phyloP scores from a whole-genome alignment of 495 filamentous ascomycete genomes.

The Penicillium desertorum region DNA sequence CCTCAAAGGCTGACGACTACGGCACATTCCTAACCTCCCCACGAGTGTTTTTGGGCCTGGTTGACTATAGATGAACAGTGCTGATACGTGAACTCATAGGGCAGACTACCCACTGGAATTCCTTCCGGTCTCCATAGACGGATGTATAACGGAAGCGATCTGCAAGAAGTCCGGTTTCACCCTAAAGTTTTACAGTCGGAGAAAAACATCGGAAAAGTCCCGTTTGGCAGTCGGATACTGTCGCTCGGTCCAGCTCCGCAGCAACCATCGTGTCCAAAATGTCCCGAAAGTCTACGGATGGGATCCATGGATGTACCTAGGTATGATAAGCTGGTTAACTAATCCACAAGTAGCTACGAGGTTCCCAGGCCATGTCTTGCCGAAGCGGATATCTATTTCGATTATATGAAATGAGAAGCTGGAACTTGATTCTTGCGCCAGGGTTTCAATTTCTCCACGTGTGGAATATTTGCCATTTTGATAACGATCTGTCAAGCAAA shows the following conservation, averaged over 20 bases:
- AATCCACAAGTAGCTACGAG: constrained; percentile 9
- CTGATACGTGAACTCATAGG: constrained; percentile 9
- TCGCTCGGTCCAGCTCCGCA: background rate
- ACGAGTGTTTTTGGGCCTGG: background rate
- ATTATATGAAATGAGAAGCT: constrained; percentile 1
- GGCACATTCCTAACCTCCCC: background rate
- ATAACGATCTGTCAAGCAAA: constrained; percentile 15
- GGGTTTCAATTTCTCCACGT: constrained; percentile 5
- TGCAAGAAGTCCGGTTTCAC: constrained; percentile 15
- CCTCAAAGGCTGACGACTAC: constrained; percentile 2
- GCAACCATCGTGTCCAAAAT: background rate
- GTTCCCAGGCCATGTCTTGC: constrained; percentile 12
- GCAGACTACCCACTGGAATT: constrained; percentile 16
- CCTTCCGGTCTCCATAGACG: constrained; percentile 10
- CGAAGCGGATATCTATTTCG: constrained; percentile 5
- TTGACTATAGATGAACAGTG: constrained; percentile 4
- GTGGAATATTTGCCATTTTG: background rate
- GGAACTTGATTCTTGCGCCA: background rate
- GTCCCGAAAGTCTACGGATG: constrained; percentile 9
- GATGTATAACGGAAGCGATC: constrained; percentile 24
- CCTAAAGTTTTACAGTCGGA: background rate
- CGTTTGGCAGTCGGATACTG: background rate
- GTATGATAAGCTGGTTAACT: constrained; percentile 16
- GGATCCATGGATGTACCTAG: constrained; percentile 4
- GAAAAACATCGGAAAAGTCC: background rate